Evolutionary conservation across 768 basidiomycete species (phyloP).

Genomic region (Crepidotus variabilis): DNA sequence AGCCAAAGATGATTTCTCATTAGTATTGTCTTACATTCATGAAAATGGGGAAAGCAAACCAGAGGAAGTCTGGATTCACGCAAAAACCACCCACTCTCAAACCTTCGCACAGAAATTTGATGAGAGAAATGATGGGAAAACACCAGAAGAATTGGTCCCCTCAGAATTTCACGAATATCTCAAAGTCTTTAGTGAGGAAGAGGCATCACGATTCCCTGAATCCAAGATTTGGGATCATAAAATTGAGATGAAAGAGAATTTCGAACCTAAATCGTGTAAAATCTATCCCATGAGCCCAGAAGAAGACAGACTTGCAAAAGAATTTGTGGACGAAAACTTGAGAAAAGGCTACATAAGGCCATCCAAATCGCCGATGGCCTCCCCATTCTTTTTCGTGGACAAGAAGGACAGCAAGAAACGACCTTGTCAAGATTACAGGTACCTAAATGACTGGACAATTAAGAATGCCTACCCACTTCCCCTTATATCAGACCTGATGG

Average conservation of each 20-base stretch:
- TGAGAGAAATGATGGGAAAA: too few species aligned
- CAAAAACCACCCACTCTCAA: too few species aligned
- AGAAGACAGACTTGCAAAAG: slow-evolving; percentile 12
- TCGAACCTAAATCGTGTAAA: neutral
- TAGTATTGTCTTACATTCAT: too few species aligned
- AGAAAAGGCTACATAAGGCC: slow-evolving; percentile 15
- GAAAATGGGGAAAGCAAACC: too few species aligned
- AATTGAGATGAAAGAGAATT: slow-evolving; percentile 11
- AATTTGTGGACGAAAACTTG: slow-evolving; percentile 20
- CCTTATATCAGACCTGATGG: slow-evolving; percentile 21
- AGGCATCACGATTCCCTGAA: slow-evolving; percentile 4
- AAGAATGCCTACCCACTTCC: slow-evolving; percentile 32
- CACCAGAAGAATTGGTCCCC: too few species aligned
- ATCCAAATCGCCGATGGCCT: slow-evolving; percentile 19
- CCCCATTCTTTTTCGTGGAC: slow-evolving; percentile 23
- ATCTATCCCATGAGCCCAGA: neutral
- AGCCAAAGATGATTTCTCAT: too few species aligned
- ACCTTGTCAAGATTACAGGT: slow-evolving; percentile 27
- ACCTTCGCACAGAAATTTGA: too few species aligned
- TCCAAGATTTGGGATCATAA: slow-evolving; percentile 7
- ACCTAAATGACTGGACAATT: slow-evolving; percentile 29
- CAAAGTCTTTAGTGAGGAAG: slow-evolving; percentile 9
- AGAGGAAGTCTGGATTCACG: too few species aligned
- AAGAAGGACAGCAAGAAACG: slow-evolving; percentile 19
- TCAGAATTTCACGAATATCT: neutral